phyloP scores from a whole-genome alignment of 2,329 filamentous ascomycete species.

The Diaporthe capsici region DNA sequence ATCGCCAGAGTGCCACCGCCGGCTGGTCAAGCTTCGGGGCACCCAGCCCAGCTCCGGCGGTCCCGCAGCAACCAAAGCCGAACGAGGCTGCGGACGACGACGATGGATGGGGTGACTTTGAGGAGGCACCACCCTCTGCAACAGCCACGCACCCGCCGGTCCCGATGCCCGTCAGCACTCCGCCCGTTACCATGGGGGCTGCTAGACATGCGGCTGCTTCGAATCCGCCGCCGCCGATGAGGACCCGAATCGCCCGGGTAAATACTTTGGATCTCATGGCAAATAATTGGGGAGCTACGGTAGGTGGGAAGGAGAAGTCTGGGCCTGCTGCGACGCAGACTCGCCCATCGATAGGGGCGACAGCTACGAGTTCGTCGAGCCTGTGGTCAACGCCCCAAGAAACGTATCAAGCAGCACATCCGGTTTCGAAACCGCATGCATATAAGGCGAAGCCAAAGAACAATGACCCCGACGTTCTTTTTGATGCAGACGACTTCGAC shows the following conservation, averaged over 20 bases:
- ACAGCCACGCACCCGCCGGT: conserved; percentile 40
- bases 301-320: conserved; percentile 45
- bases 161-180: conserved; percentile 1
- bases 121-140: conserved; percentile 62
- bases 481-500: conserved; percentile 74
- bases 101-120: conserved; percentile 78
- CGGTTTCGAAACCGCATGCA: conserved; percentile 37
- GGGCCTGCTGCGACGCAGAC: conserved; percentile 44
- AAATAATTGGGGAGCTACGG: conserved; percentile 62
- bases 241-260: conserved; percentile 58
- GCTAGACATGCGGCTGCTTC: conserved; percentile 33
- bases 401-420: conserved; percentile 13
- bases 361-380: conserved; percentile 21
- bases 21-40: conserved; percentile 45
- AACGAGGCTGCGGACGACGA: conserved; percentile 60
- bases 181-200: conserved; percentile 24
- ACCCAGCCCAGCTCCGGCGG: background rate
- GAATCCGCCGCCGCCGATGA: conserved; percentile 16
- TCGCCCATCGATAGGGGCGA: conserved; percentile 42
- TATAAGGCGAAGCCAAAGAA: conserved; percentile 44
- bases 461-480: conserved; percentile 70
- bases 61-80: conserved; percentile 33
- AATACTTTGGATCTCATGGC: conserved; percentile 68
- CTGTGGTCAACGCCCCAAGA: conserved; percentile 9
- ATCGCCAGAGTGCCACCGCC: conserved; percentile 39